These are phyloP conservation scores for Camelina sativa DNA, from an alignment of 345 rosid genomes.

Conservation along the genomic window DNA sequence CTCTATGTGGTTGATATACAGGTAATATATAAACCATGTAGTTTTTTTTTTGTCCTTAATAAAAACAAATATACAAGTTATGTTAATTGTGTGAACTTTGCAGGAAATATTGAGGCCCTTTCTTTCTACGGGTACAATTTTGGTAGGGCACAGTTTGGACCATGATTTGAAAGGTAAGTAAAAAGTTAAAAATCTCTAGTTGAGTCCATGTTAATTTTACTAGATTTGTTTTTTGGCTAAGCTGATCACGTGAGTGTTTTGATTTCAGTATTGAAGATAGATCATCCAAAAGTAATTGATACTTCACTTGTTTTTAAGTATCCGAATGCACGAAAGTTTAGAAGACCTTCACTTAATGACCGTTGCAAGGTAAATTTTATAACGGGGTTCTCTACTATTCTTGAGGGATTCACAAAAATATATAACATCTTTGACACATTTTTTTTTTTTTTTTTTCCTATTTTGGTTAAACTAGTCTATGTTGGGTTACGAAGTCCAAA, in stretches of 20 bases:
- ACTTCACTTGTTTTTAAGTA: slow-evolving; percentile 72
- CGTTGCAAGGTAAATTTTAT: slow-evolving; percentile 29
- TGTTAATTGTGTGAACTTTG: slow-evolving; percentile 34
- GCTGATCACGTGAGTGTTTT: neutral
- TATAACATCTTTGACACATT: neutral
- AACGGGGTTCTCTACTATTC: neutral
- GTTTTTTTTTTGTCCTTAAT: neutral
- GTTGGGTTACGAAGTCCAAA: slow-evolving; percentile 69
- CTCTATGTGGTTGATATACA: slow-evolving; percentile 66
- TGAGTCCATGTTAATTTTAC: neutral
- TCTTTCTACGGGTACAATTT: slow-evolving; percentile 58
- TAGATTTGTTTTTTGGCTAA: neutral
- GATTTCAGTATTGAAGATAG: slow-evolving; percentile 67
- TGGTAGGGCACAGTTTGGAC: slow-evolving; percentile 80
- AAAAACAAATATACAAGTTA: neutral
- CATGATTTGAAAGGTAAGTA: slow-evolving; percentile 68
- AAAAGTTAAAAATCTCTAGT: neutral
- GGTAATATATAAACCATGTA: slow-evolving; percentile 42
- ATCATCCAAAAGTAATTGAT: slow-evolving; percentile 79
- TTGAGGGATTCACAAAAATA: neutral
- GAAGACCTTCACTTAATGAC: slow-evolving; percentile 61
- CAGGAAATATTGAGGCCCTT: slow-evolving; percentile 69
- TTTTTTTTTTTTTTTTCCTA: too few relatives aligned
- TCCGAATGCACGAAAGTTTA: slow-evolving; percentile 42
- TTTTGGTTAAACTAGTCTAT: slow-evolving; percentile 3